A percentile compares a stretch with the other conserved stretches of the same genome.
These are phyloP conservation scores for Nigrospora oryzae DNA, from an alignment of 2,329 filamentous ascomycete species.

Conservation along the genomic window DNA sequence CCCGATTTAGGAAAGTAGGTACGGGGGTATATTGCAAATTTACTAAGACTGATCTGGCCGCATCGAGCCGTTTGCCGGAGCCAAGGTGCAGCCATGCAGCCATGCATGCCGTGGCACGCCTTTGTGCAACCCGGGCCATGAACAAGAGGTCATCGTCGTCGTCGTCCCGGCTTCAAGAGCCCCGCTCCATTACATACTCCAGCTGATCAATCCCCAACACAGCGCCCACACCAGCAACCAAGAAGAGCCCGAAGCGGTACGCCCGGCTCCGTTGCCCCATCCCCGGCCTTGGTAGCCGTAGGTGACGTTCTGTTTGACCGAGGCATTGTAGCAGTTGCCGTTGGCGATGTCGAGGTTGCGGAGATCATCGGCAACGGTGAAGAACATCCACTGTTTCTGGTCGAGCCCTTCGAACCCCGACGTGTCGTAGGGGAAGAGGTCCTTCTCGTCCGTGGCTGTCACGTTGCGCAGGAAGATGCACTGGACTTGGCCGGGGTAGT, in stretches of 20 bases:
- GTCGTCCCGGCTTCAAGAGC: no score
- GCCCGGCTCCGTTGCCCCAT: slow-evolving; percentile 24
- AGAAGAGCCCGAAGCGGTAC: slow-evolving; percentile 7
- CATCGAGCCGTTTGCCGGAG: no score
- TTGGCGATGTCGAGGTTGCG: slow-evolving; percentile 55
- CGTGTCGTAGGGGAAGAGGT: slow-evolving; percentile 71
- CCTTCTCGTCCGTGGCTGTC: slow-evolving; percentile 54
- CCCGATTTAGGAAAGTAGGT: no score
- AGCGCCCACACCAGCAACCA: background rate
- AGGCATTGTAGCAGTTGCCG: slow-evolving; percentile 59
- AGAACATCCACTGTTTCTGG: slow-evolving; percentile 70
- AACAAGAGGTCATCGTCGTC: no score
- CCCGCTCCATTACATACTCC: no score
- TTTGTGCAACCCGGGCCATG: no score
- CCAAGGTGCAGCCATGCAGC: no score
- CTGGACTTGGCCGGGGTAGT: slow-evolving; percentile 63
- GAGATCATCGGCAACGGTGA: slow-evolving; percentile 63
- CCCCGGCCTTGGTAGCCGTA: slow-evolving; percentile 56
- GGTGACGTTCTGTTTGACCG: slow-evolving; percentile 61
- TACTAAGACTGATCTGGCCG: no score
- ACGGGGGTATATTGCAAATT: no score
- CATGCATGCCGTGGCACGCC: no score
- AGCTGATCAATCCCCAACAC: background rate
- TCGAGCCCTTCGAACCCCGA: slow-evolving; percentile 59
- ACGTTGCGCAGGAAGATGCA: slow-evolving; percentile 75